Percentiles rank a stretch among this genome's conserved stretches.
Conservation (phyloP, 352 stramenopile genomes). For the Phytophthora pseudosyringae region DNA sequence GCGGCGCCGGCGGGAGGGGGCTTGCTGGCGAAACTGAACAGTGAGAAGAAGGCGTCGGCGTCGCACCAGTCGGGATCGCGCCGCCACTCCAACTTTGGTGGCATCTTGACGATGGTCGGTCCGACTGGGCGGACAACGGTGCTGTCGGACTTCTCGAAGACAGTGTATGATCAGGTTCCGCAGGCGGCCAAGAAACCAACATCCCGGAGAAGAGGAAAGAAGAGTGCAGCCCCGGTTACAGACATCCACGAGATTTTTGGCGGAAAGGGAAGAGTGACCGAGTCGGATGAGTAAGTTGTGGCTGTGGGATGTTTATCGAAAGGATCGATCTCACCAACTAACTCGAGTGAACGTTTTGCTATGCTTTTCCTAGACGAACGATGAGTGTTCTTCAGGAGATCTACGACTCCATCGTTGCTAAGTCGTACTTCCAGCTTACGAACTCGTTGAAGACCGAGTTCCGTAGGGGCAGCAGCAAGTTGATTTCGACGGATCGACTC, state of each 20-base stretch:
- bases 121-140: constrained; percentile 69
- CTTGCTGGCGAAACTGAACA: constrained; percentile 55
- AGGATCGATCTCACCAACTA: background rate
- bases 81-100: constrained; percentile 89
- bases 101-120: constrained; percentile 82
- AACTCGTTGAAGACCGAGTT: constrained; percentile 90
- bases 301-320: background rate
- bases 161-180: constrained; percentile 69
- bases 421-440: constrained; percentile 87
- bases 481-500: constrained; percentile 85
- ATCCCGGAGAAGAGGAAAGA: constrained; percentile 50
- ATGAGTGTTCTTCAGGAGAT: constrained; percentile 77
- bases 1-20: constrained; percentile 16
- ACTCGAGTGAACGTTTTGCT: background rate
- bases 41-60: constrained; percentile 58
- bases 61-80: constrained; percentile 43
- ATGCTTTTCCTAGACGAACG: constrained; percentile 43
- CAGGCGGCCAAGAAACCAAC: constrained; percentile 75
- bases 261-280: constrained; percentile 63
- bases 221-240: constrained; percentile 49
- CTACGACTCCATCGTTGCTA: constrained; percentile 73
- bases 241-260: constrained; percentile 85
- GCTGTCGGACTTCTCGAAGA: constrained; percentile 80
- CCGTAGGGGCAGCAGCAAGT: constrained; percentile 79
- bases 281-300: constrained; percentile 59